phyloP scores from a whole-genome alignment of 768 basidiomycete genomes.

The Trametes gibbosa region DNA sequence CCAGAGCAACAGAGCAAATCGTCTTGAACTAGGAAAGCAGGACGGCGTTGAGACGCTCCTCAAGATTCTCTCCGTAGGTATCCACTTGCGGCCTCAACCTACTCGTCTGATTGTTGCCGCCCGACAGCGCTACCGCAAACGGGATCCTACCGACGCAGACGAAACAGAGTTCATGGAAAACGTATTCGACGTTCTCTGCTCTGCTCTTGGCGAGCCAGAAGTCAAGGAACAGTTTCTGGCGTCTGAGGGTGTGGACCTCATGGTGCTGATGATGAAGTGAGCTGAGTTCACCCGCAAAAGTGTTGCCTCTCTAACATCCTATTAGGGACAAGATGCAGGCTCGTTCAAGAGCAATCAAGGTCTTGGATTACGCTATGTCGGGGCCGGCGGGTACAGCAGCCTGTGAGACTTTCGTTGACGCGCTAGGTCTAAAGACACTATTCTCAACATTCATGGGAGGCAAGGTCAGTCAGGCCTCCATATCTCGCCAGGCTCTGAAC shows the following conservation, averaged over 20 bases:
- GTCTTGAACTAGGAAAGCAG: constrained; percentile 62
- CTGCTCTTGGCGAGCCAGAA: constrained; percentile 71
- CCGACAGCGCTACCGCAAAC: constrained; percentile 77
- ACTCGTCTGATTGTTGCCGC: not conserved
- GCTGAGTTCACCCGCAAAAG: constrained; percentile 23
- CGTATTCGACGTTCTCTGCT: constrained; percentile 87
- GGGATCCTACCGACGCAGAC: constrained; percentile 82
- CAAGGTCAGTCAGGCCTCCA: constrained; percentile 42
- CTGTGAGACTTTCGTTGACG: constrained; percentile 87
- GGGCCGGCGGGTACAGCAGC: constrained; percentile 62
- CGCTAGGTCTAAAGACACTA: constrained; percentile 81
- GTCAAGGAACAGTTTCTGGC: constrained; percentile 83
- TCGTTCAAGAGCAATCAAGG: constrained; percentile 83
- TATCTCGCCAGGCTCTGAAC: not conserved
- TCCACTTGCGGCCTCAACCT: not conserved
- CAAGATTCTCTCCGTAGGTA: constrained; percentile 76
- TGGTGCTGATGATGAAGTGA: constrained; percentile 98
- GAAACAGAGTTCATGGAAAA: constrained; percentile 99
- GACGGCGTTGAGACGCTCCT: constrained; percentile 79
- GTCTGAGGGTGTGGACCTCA: constrained; percentile 92
- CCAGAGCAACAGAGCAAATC: constrained; percentile 69
- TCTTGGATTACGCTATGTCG: constrained; percentile 88
- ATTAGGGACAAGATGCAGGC: constrained; percentile 79
- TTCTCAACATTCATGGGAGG: constrained; percentile 88
- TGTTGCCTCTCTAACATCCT: not conserved